Evolutionary conservation across 176 grass and related monocot genomes (phyloP).

Genomic region (Musa troglodytarum): DNA sequence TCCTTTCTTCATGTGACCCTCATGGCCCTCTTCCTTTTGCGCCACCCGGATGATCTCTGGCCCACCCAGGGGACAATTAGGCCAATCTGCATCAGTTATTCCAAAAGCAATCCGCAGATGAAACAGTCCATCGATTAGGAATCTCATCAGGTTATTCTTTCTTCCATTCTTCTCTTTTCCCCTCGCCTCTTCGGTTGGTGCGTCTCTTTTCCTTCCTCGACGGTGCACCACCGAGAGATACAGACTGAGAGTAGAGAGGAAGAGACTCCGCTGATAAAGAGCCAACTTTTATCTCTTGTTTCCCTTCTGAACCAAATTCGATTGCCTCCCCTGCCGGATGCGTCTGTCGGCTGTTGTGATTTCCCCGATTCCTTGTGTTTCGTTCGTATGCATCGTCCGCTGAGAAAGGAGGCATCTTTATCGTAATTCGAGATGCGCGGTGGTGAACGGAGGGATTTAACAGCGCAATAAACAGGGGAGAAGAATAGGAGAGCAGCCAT

Average conservation of each 20-base stretch:
- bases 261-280: neutral
- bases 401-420: slow-evolving; percentile 5
- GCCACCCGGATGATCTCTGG: no score
- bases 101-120: neutral
- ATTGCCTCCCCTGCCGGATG: neutral
- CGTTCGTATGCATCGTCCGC: neutral
- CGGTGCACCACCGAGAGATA: neutral
- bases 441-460: neutral
- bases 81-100: no score
- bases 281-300: neutral
- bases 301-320: neutral
- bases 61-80: no score
- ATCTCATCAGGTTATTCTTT: neutral
- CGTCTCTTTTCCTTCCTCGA: slow-evolving; percentile 1
- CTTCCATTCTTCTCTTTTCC: no score
- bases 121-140: neutral
- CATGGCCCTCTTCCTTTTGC: no score
- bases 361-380: neutral
- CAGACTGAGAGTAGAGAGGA: neutral
- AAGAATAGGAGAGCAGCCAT: neutral
- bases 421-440: neutral
- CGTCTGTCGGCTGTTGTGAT: neutral
- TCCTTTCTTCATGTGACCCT: no score
- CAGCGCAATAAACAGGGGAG: neutral
- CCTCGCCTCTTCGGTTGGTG: neutral